phyloP scores from a whole-genome alignment of 345 rosid species.

The Bretschneidera sinensis region DNA sequence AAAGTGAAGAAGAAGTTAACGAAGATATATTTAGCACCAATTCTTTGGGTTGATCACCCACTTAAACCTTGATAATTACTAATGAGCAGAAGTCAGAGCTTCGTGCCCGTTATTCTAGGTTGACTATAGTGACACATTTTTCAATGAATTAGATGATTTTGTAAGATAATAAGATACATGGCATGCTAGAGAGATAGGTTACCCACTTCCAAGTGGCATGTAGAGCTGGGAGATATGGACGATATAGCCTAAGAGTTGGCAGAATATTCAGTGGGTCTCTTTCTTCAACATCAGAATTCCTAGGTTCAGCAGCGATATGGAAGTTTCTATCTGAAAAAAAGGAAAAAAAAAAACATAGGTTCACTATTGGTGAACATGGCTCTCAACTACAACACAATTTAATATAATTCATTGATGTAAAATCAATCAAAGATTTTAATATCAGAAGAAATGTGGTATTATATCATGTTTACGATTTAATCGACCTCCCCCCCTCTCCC shows the following conservation, averaged over 20 bases:
- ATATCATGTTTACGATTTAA: no score
- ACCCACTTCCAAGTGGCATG: conserved; percentile 56
- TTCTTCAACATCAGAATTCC: conserved; percentile 21
- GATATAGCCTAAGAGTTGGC: conserved; percentile 18
- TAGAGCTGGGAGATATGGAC: conserved; percentile 36
- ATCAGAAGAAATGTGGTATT: no score
- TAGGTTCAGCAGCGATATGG: conserved; percentile 23
- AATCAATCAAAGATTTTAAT: no score
- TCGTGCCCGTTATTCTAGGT: no score
- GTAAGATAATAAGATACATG: conserved; percentile 2
- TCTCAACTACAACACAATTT: no score
- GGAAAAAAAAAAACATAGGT: conserved; percentile 9
- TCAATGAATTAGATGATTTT: not conserved
- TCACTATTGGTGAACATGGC: not conserved
- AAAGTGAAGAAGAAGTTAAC: conserved; percentile 2
- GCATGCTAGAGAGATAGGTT: conserved; percentile 1
- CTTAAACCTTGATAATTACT: conserved; percentile 1
- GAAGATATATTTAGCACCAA: not conserved
- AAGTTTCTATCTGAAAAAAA: conserved; percentile 23
- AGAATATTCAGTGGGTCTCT: conserved; percentile 11
- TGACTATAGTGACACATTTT: not conserved
- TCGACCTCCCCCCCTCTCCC: no score
- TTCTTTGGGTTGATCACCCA: conserved; percentile 2
- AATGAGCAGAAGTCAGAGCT: not conserved
- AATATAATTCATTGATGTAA: no score